phyloP scores from a whole-genome alignment of 495 filamentous ascomycete species.

The Aspergillus haitiensis region DNA sequence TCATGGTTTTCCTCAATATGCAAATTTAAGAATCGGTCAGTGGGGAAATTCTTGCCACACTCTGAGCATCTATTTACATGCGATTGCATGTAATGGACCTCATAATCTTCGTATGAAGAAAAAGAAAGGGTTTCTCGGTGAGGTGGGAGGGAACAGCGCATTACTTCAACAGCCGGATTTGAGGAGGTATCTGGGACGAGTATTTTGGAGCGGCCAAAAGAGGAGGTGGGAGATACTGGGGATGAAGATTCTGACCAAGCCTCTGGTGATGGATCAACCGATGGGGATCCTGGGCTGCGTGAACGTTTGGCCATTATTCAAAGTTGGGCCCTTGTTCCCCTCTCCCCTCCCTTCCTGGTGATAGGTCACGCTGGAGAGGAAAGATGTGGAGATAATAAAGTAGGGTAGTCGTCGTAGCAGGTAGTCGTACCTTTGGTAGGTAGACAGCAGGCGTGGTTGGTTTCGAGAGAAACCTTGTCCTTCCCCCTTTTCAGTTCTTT shows the following conservation, averaged over 20 bases:
- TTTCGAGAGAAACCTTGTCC: too few relatives aligned
- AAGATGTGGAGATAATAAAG: slow-evolving; percentile 2
- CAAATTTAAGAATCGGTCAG: slow-evolving; percentile 67
- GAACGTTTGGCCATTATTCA: slow-evolving; percentile 61
- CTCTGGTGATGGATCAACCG: slow-evolving; percentile 22
- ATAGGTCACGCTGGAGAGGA: slow-evolving; percentile 10
- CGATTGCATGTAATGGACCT: slow-evolving; percentile 76
- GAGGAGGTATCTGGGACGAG: slow-evolving; percentile 25
- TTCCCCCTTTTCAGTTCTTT: too few relatives aligned
- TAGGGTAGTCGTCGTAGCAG: not conserved
- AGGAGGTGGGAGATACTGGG: slow-evolving; percentile 22
- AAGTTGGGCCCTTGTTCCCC: not conserved
- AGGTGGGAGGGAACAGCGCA: slow-evolving; percentile 78
- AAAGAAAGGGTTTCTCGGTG: slow-evolving; percentile 71
- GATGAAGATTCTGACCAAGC: slow-evolving; percentile 30
- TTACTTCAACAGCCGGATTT: slow-evolving; percentile 40
- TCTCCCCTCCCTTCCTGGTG: slow-evolving; percentile 12
- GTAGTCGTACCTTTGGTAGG: too few relatives aligned
- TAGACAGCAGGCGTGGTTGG: not conserved
- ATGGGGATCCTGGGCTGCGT: slow-evolving; percentile 47
- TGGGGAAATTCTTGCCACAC: slow-evolving; percentile 77
- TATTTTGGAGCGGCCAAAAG: slow-evolving; percentile 31
- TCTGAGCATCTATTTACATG: slow-evolving; percentile 85
- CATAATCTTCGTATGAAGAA: slow-evolving; percentile 75
- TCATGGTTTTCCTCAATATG: slow-evolving; percentile 96